Conservation (phyloP, 495 filamentous ascomycete genomes). For the Thozetella sp. region DNA sequence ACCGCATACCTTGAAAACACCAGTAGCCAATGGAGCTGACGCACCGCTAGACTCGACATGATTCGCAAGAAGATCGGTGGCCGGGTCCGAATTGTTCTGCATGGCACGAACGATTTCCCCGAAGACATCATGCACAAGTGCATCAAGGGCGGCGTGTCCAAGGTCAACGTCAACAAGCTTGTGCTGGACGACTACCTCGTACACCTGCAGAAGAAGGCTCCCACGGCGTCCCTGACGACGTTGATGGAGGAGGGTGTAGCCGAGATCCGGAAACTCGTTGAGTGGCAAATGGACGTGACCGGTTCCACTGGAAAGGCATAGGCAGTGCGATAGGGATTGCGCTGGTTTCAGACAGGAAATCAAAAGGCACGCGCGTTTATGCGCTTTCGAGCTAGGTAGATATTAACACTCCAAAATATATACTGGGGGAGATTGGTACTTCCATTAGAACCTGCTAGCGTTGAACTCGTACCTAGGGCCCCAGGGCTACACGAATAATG, state of each 20-base stretch:
- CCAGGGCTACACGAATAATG: no score
- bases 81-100: constrained; percentile 69
- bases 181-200: constrained; percentile 72
- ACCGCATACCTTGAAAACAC: no score
- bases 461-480: no score
- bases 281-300: constrained; percentile 3
- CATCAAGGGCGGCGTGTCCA: constrained; percentile 71
- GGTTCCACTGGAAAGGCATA: background rate
- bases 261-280: constrained; percentile 39
- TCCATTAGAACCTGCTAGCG: no score
- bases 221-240: constrained; percentile 56
- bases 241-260: constrained; percentile 57
- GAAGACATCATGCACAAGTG: constrained; percentile 67
- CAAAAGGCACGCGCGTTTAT: no score
- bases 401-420: no score
- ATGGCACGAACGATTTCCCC: constrained; percentile 77
- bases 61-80: constrained; percentile 66
- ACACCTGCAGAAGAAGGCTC: constrained; percentile 41
- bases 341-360: no score
- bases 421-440: no score
- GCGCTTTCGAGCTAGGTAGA: no score
- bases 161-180: constrained; percentile 84
- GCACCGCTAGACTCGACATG: constrained; percentile 45
- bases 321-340: no score
- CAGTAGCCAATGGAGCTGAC: no score